Conservation (phyloP, 2,329 filamentous ascomycete species). For the Microthyrium microscopicum region DNA sequence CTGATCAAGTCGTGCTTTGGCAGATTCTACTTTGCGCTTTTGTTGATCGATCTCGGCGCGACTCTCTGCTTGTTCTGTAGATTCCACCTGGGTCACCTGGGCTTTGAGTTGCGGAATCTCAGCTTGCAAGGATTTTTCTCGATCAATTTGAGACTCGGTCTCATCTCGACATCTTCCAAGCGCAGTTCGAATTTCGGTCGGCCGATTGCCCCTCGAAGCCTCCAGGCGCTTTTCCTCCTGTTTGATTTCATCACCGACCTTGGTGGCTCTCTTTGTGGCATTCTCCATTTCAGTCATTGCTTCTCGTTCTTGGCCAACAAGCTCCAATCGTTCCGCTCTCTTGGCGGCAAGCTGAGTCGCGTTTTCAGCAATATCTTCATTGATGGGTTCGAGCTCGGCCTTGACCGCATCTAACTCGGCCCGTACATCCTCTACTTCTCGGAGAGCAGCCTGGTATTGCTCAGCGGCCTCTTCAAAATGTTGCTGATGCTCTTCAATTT, state of each 20-base stretch:
- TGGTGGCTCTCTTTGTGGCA: neutral
- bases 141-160: too few species aligned
- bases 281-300: constrained; percentile 13
- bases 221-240: too few species aligned
- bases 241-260: too few species aligned
- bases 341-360: constrained; percentile 14
- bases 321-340: too few species aligned
- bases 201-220: too few species aligned
- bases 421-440: constrained; percentile 17
- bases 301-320: constrained; percentile 13
- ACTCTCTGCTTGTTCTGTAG: too few species aligned
- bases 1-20: neutral
- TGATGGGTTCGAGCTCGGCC: constrained; percentile 12
- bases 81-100: too few species aligned
- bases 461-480: constrained; percentile 29
- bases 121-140: too few species aligned
- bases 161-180: too few species aligned
- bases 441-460: constrained; percentile 25
- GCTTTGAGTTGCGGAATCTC: too few species aligned
- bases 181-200: too few species aligned
- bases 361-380: constrained; percentile 19
- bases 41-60: neutral
- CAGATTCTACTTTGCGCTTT: neutral
- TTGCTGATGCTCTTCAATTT: constrained; percentile 42
- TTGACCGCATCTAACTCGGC: constrained; percentile 12